Evolutionary conservation across 768 basidiomycete genomes (phyloP).

Genomic region (Russula vinacea): DNA sequence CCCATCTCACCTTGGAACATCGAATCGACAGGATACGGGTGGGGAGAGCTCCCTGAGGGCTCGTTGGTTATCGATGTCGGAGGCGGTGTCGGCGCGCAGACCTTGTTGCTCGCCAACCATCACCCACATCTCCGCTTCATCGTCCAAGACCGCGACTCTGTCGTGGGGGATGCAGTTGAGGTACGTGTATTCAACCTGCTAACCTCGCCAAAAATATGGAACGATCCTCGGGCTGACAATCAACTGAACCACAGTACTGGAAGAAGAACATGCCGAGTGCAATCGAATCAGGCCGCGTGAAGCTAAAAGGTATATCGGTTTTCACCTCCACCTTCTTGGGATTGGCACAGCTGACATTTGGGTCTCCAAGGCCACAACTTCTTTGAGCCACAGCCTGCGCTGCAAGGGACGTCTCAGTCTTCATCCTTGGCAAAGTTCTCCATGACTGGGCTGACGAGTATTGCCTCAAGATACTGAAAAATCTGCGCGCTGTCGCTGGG

Average conservation of each 20-base stretch:
- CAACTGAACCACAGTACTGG: conserved; percentile 5
- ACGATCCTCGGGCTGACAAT: background rate
- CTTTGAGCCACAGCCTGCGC: conserved; percentile 32
- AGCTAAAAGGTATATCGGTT: conserved; percentile 29
- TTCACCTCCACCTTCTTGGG: background rate
- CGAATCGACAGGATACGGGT: conserved; percentile 1
- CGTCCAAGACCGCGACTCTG: conserved; percentile 15
- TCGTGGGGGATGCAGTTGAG: conserved; percentile 1
- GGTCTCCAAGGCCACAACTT: conserved; percentile 29
- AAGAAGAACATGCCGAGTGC: conserved; percentile 7
- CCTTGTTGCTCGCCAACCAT: conserved; percentile 2
- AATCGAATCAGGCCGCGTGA: background rate
- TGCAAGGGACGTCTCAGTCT: conserved; percentile 34
- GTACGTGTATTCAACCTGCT: background rate
- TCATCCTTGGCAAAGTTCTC: conserved; percentile 33
- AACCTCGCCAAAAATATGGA: background rate
- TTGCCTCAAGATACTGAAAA: conserved; percentile 32
- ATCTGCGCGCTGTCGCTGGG: conserved; percentile 31
- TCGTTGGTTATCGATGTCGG: conserved; percentile 22
- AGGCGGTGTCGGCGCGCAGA: conserved; percentile 14
- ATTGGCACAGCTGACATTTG: background rate
- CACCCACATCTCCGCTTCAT: conserved; percentile 15
- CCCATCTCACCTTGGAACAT: background rate
- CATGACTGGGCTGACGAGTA: conserved; percentile 40
- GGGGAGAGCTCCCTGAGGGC: conserved; percentile 14